A percentile compares a stretch with the other conserved stretches of the same genome.
Evolutionary conservation across 805 yeast genomes (phyloP).

Genomic region (Sporopachydermia lactativora): DNA sequence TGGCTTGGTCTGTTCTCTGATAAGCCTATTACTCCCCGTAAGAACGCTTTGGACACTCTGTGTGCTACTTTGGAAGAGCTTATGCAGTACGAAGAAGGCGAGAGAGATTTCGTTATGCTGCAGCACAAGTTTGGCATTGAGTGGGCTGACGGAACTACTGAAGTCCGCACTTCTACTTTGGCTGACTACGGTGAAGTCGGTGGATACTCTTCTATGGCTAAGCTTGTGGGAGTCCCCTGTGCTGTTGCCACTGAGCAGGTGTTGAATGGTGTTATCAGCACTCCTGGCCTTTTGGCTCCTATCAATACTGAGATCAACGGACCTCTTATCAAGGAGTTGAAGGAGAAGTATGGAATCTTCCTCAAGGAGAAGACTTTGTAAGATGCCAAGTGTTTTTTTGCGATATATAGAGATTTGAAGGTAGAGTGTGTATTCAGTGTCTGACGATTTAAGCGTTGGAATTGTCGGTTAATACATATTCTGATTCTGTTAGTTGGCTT

Average conservation of each 20-base stretch:
- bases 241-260: constrained; percentile 88
- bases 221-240: constrained; percentile 95
- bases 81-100: constrained; percentile 93
- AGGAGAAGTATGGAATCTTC: constrained; percentile 79
- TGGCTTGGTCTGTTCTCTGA: constrained; percentile 92
- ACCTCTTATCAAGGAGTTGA: constrained; percentile 82
- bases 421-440: no score
- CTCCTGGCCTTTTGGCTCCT: constrained; percentile 87
- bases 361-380: constrained; percentile 73
- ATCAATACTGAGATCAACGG: constrained; percentile 80
- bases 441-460: no score
- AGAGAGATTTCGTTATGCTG: constrained; percentile 86
- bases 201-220: constrained; percentile 97
- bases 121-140: constrained; percentile 98
- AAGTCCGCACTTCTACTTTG: constrained; percentile 89
- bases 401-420: no score
- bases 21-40: constrained; percentile 68
- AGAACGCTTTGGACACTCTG: constrained; percentile 88
- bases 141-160: constrained; percentile 86
- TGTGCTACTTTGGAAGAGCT: constrained; percentile 92
- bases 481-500: no score
- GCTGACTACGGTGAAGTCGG: constrained; percentile 89
- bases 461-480: no score
- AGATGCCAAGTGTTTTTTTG: no score
- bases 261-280: constrained; percentile 61